These are phyloP conservation scores for Calocybe gangraenosa DNA, from an alignment of 768 basidiomycete genomes.

Conservation along the genomic window DNA sequence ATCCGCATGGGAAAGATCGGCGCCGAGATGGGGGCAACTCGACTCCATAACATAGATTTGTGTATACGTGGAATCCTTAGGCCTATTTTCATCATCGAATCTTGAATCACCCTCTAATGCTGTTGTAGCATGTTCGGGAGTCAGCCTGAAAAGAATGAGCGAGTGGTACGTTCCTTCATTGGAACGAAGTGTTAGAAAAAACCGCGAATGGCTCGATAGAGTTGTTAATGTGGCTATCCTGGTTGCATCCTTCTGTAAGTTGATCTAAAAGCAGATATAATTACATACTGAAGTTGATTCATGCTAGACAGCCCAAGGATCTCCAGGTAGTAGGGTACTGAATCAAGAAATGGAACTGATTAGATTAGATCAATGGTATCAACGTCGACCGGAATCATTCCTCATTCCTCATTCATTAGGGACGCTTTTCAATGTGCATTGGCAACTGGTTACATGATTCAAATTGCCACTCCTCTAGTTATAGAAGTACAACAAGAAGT, in stretches of 20 bases:
- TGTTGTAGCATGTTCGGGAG: slow-evolving; percentile 24
- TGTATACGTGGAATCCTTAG: slow-evolving; percentile 14
- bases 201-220: slow-evolving; percentile 55
- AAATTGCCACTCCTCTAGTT: no score
- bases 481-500: not conserved
- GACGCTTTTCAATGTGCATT: not conserved
- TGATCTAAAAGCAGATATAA: not conserved
- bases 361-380: no score
- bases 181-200: slow-evolving; percentile 57
- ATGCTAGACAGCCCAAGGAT: not conserved
- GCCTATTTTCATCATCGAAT: not conserved
- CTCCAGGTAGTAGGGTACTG: no score
- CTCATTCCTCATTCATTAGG: not conserved
- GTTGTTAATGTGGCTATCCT: slow-evolving; percentile 42
- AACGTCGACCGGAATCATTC: no score
- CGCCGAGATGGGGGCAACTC: slow-evolving; percentile 76
- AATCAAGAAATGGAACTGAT: no score
- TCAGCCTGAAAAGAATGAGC: slow-evolving; percentile 61
- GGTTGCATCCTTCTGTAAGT: not conserved
- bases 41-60: slow-evolving; percentile 81
- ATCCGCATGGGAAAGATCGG: slow-evolving; percentile 76
- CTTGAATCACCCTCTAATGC: not conserved
- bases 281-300: not conserved
- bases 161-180: slow-evolving; percentile 54
- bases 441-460: not conserved